Percentiles rank a stretch among this genome's conserved stretches.
Conservation (phyloP, 2,329 filamentous ascomycete genomes). For the Cadophora sp. region DNA sequence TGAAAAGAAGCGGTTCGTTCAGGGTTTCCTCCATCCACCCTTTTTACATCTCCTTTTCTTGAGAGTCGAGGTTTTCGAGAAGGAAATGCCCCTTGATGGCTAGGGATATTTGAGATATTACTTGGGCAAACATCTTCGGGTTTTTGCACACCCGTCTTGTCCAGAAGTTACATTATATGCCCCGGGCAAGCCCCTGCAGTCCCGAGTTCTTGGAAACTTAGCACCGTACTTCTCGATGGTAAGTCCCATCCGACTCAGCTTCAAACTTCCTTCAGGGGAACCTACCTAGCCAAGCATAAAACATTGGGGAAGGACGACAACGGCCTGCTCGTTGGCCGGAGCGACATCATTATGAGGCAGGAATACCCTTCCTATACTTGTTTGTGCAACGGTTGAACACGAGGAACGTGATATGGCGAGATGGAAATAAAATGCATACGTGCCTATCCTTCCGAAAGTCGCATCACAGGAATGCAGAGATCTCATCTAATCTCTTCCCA, state of each 20-base stretch:
- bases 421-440: background rate
- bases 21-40: background rate
- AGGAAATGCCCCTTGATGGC: background rate
- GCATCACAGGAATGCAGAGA: conserved; percentile 6
- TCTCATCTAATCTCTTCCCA: conserved; percentile 5
- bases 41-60: background rate
- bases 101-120: background rate
- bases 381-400: background rate
- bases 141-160: background rate
- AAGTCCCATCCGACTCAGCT: background rate
- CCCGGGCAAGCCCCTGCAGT: background rate
- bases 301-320: conserved; percentile 2
- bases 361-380: background rate
- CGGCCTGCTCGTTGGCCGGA: background rate
- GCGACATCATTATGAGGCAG: background rate
- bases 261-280: conserved; percentile 1
- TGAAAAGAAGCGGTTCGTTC: background rate
- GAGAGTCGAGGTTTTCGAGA: background rate
- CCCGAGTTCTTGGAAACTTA: background rate
- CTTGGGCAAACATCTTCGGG: background rate
- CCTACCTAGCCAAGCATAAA: background rate
- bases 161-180: background rate
- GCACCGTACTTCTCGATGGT: background rate
- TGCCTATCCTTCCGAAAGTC: background rate
- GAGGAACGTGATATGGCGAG: background rate